phyloP scores from a whole-genome alignment of 2,329 filamentous ascomycete species.

The Fusarium domesticum region DNA sequence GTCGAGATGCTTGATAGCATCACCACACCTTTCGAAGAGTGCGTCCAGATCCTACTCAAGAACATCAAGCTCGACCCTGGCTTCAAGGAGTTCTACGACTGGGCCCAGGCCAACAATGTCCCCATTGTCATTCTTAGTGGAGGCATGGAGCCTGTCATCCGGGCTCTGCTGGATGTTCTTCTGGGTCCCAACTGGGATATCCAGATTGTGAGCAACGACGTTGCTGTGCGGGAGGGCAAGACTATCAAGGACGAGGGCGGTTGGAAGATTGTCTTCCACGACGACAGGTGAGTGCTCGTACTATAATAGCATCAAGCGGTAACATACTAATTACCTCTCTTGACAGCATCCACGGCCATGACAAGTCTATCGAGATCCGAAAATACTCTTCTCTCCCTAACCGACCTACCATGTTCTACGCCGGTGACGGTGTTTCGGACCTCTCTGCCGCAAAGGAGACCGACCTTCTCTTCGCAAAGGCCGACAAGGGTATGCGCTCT shows the following conservation, averaged over 20 bases:
- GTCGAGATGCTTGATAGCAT: slow-evolving; percentile 89
- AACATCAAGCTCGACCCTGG: slow-evolving; percentile 87
- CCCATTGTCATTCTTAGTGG: slow-evolving; percentile 89
- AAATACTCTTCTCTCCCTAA: slow-evolving; percentile 76
- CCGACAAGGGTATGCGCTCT: slow-evolving; percentile 68
- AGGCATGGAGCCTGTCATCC: slow-evolving; percentile 91
- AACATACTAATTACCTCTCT: slow-evolving; percentile 3
- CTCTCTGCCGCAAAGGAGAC: slow-evolving; percentile 90
- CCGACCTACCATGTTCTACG: slow-evolving; percentile 86
- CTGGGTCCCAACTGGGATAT: slow-evolving; percentile 78
- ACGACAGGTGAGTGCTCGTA: slow-evolving; percentile 61
- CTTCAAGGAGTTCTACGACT: slow-evolving; percentile 85
- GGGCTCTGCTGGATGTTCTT: slow-evolving; percentile 73
- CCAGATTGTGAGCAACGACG: slow-evolving; percentile 87
- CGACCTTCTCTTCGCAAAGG: slow-evolving; percentile 90
- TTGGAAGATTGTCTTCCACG: slow-evolving; percentile 86
- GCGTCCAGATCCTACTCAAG: slow-evolving; percentile 71
- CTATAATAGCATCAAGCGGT: background rate
- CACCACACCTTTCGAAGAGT: slow-evolving; percentile 74
- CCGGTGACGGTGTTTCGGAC: slow-evolving; percentile 91
- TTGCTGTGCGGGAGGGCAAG: slow-evolving; percentile 61
- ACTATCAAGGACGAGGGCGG: slow-evolving; percentile 74
- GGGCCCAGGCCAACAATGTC: slow-evolving; percentile 76
- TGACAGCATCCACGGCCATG: slow-evolving; percentile 79
- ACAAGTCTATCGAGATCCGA: slow-evolving; percentile 89